Conservation (phyloP, 176 grass and related monocot genomes). For the Cymbopogon citratus region DNA sequence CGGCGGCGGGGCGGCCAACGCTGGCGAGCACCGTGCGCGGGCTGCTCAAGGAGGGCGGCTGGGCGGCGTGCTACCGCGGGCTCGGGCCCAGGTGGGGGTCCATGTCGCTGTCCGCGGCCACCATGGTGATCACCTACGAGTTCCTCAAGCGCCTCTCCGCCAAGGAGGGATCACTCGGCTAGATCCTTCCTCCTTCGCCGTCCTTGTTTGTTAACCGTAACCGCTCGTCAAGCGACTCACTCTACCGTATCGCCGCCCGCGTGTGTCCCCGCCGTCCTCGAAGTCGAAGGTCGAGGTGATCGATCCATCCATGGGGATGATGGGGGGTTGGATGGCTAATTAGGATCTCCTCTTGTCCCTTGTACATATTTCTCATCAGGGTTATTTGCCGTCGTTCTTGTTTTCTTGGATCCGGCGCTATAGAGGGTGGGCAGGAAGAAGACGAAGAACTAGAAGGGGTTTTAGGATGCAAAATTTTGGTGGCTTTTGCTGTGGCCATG, state of each 20-base stretch:
- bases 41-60: slow-evolving; percentile 73
- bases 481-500: neutral
- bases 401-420: slow-evolving; percentile 28
- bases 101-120: slow-evolving; percentile 76
- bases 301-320: slow-evolving; percentile 8
- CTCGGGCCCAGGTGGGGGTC: slow-evolving; percentile 79
- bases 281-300: neutral
- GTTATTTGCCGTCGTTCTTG: neutral
- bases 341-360: slow-evolving; percentile 10
- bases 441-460: neutral
- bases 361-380: slow-evolving; percentile 27
- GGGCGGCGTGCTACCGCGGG: slow-evolving; percentile 72
- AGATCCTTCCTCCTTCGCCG: neutral
- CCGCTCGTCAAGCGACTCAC: neutral
- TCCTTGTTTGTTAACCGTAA: neutral
- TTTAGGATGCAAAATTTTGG: slow-evolving; percentile 36
- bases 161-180: slow-evolving; percentile 50
- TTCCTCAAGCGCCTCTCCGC: slow-evolving; percentile 67
- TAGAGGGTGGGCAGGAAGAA: slow-evolving; percentile 26
- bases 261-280: neutral
- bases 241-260: too few species aligned
- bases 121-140: slow-evolving; percentile 89
- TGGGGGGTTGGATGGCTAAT: slow-evolving; percentile 2
- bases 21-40: slow-evolving; percentile 57
- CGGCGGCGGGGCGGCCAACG: slow-evolving; percentile 28